Conservation (phyloP, 75 land plant genomes). For the Selaginella tamariscina region DNA sequence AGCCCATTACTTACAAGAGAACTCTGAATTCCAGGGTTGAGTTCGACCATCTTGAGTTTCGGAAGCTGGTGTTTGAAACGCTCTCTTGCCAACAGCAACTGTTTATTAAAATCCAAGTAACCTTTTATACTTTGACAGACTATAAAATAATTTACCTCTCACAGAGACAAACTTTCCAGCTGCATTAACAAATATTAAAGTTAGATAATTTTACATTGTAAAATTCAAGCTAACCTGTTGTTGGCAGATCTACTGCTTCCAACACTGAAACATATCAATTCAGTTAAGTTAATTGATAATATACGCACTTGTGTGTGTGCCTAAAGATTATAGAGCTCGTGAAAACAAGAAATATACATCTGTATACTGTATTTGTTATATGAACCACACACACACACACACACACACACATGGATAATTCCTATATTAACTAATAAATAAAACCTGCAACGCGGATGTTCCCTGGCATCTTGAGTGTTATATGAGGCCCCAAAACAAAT, state of each 20-base stretch:
- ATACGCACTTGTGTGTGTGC: too few relatives aligned
- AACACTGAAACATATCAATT: neutral
- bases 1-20: conserved; percentile 35
- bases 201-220: neutral
- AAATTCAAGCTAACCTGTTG: neutral
- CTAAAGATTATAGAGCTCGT: too few relatives aligned
- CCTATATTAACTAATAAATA: neutral
- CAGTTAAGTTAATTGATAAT: neutral
- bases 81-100: conserved; percentile 47
- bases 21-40: conserved; percentile 19
- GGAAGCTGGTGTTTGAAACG: conserved; percentile 29
- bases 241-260: neutral
- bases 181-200: neutral
- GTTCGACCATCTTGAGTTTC: neutral
- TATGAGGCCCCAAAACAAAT: too few relatives aligned
- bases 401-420: too few relatives aligned
- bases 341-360: too few relatives aligned
- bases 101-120: neutral
- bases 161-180: neutral
- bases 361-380: too few relatives aligned
- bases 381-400: too few relatives aligned
- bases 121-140: neutral
- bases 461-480: neutral
- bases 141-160: neutral
- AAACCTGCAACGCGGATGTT: neutral